Conservation (phyloP, 1,284 basidiomycete species). For the Melampsora americana region DNA sequence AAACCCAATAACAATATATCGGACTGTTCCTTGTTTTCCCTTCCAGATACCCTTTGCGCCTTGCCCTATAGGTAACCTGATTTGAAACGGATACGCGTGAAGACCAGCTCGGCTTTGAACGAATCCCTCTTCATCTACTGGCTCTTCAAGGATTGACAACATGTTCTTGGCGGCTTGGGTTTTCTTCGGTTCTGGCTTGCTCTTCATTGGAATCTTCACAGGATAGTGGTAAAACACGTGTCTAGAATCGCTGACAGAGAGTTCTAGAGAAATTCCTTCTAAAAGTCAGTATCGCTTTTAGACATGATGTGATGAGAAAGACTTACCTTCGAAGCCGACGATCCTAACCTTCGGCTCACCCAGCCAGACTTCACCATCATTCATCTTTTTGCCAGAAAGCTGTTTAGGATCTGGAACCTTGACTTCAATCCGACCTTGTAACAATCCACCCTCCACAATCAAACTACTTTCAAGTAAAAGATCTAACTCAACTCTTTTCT, state of each 20-base stretch:
- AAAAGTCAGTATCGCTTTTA: neutral
- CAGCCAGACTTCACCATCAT: constrained; percentile 61
- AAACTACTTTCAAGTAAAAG: constrained; percentile 72
- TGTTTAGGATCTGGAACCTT: constrained; percentile 63
- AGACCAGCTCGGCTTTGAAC: constrained; percentile 60
- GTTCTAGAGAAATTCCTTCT: constrained; percentile 52
- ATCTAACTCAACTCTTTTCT: constrained; percentile 77
- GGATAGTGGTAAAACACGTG: constrained; percentile 83
- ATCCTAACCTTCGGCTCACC: constrained; percentile 77
- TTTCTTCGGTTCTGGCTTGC: constrained; percentile 45
- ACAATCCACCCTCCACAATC: constrained; percentile 74
- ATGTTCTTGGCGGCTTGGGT: constrained; percentile 19
- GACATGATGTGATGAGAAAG: neutral
- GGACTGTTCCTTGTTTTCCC: constrained; percentile 65
- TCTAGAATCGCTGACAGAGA: constrained; percentile 63
- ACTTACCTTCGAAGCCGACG: constrained; percentile 75
- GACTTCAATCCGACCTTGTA: constrained; percentile 72
- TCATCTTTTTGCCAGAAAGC: constrained; percentile 58
- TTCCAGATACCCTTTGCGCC: constrained; percentile 66
- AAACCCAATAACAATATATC: constrained; percentile 78
- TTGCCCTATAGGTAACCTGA: constrained; percentile 67
- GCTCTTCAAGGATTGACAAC: constrained; percentile 23
- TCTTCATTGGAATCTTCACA: neutral
- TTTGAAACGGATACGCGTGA: constrained; percentile 72
- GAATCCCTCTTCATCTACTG: constrained; percentile 68